Percentiles rank a stretch among this genome's conserved stretches.
Evolutionary conservation across 1,284 basidiomycete species (phyloP).

Genomic region (Garcileccinum viscosum): DNA sequence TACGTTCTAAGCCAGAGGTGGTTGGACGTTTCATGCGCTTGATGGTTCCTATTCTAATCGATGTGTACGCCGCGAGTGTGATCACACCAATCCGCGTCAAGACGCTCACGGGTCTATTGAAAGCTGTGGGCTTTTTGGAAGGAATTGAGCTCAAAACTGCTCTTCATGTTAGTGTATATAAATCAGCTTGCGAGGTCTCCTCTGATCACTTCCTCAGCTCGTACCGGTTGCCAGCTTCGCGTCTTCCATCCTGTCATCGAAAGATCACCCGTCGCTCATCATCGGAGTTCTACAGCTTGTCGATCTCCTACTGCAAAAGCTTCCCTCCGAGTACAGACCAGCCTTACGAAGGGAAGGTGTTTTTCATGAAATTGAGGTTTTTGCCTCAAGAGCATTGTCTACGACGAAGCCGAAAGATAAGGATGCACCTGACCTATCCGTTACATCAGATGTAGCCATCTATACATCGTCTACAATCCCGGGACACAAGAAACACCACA

Average conservation of each 20-base stretch:
- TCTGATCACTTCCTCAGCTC: constrained; percentile 53
- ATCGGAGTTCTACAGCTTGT: constrained; percentile 90
- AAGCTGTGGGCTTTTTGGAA: constrained; percentile 88
- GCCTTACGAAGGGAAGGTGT: constrained; percentile 93
- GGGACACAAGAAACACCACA: constrained; percentile 70
- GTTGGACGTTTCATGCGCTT: constrained; percentile 85
- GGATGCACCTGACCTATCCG: constrained; percentile 47
- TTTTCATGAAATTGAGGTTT: constrained; percentile 85
- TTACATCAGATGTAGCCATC: constrained; percentile 43
- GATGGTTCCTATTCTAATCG: constrained; percentile 89
- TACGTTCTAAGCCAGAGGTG: constrained; percentile 78
- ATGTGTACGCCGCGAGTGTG: constrained; percentile 95
- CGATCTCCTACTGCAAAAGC: constrained; percentile 84
- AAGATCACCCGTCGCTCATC: constrained; percentile 85
- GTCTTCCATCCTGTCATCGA: constrained; percentile 89
- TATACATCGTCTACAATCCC: constrained; percentile 52
- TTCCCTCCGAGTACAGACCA: constrained; percentile 82
- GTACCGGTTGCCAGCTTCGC: constrained; percentile 92
- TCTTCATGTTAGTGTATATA: constrained; percentile 63
- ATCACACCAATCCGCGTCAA: constrained; percentile 85
- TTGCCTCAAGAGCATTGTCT: constrained; percentile 68
- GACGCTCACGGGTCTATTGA: constrained; percentile 84
- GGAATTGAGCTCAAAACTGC: constrained; percentile 77
- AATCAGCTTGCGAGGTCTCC: constrained; percentile 4
- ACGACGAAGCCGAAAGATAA: constrained; percentile 62